Evolutionary conservation across 2,329 filamentous ascomycete species (phyloP).

Genomic region (Macrophomina pseudophaseolina): DNA sequence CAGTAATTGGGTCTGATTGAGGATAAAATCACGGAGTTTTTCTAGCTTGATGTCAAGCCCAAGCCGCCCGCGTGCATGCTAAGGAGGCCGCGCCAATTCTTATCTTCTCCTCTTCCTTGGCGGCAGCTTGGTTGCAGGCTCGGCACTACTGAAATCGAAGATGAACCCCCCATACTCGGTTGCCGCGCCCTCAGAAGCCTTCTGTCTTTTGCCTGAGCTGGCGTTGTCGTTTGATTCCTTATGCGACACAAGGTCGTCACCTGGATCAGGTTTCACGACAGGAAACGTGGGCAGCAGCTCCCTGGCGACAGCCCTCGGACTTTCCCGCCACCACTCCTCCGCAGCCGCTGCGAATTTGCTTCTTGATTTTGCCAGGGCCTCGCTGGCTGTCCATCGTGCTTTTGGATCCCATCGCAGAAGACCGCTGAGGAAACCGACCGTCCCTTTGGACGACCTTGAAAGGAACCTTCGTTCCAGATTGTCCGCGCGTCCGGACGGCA

Average conservation of each 20-base stretch:
- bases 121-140: slow-evolving; percentile 24
- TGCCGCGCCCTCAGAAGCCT: not conserved
- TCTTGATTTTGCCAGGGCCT: slow-evolving; percentile 32
- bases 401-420: slow-evolving; percentile 34
- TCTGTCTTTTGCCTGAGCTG: not conserved
- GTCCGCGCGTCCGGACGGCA: slow-evolving; percentile 31
- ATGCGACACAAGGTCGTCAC: slow-evolving; percentile 12
- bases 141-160: slow-evolving; percentile 25
- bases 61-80: not conserved
- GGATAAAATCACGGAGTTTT: not conserved
- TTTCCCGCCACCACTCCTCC: slow-evolving; percentile 32
- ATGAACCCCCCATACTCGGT: slow-evolving; percentile 21
- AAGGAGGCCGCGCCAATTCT: slow-evolving; percentile 1
- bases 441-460: slow-evolving; percentile 33
- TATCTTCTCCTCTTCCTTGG: slow-evolving; percentile 22
- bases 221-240: not conserved
- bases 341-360: slow-evolving; percentile 28
- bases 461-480: slow-evolving; percentile 39
- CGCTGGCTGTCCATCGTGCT: slow-evolving; percentile 33
- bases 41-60: not conserved
- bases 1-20: not conserved
- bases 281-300: slow-evolving; percentile 42
- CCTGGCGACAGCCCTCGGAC: slow-evolving; percentile 37
- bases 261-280: slow-evolving; percentile 36
- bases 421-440: slow-evolving; percentile 32